These are phyloP conservation scores for Leccinum olivaceopallidum DNA, from an alignment of 768 basidiomycete genomes.

Conservation along the genomic window DNA sequence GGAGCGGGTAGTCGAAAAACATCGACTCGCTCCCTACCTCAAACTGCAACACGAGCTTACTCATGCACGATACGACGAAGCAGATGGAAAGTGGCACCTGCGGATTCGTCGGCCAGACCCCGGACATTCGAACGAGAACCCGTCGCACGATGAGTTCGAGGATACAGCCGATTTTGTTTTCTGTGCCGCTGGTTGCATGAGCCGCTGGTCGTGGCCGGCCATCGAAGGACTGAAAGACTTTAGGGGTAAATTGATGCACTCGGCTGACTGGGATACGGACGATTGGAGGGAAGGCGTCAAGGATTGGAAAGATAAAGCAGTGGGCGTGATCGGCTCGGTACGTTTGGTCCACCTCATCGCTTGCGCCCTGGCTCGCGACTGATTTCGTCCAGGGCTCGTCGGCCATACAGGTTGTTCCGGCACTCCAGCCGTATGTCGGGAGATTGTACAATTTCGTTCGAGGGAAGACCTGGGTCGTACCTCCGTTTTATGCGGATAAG, in stretches of 20 bases:
- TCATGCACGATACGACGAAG: conserved; percentile 50
- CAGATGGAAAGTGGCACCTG: conserved; percentile 55
- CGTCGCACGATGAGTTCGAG: conserved; percentile 24
- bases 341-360: not conserved
- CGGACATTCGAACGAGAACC: conserved; percentile 15
- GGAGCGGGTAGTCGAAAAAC: conserved; percentile 54
- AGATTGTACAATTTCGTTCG: not conserved
- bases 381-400: not conserved
- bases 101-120: conserved; percentile 39
- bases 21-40: conserved; percentile 53
- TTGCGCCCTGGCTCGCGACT: not conserved
- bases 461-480: not conserved
- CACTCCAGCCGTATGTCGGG: not conserved
- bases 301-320: conserved; percentile 47
- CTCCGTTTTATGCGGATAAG: not conserved
- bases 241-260: not conserved
- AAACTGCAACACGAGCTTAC: conserved; percentile 56
- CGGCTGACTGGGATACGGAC: conserved; percentile 45
- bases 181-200: not conserved
- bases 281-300: conserved; percentile 47
- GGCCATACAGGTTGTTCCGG: not conserved
- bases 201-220: not conserved
- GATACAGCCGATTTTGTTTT: not conserved
- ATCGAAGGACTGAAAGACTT: not conserved
- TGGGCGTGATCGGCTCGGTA: not conserved